Evolutionary conservation across 2,329 filamentous ascomycete genomes (phyloP).

Genomic region (Fusarium anguioides): DNA sequence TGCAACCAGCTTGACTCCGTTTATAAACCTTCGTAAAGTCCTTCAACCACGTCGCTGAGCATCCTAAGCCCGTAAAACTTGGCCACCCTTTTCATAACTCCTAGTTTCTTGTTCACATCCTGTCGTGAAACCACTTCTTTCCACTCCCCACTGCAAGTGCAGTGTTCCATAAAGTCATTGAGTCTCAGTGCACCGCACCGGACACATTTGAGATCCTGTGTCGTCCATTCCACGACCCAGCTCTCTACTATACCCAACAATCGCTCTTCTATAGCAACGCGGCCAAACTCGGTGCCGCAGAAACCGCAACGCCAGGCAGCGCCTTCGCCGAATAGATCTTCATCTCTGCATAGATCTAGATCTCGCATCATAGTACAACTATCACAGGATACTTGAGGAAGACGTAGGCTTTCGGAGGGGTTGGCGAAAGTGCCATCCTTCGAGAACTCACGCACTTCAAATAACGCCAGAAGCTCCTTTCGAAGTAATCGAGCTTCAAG

Average conservation of each 20-base stretch:
- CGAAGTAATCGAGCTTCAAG: slow-evolving; percentile 88
- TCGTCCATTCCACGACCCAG: slow-evolving; percentile 81
- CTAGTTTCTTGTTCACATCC: slow-evolving; percentile 73
- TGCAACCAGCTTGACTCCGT: slow-evolving; percentile 18
- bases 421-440: slow-evolving; percentile 89
- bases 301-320: slow-evolving; percentile 79
- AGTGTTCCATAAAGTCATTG: slow-evolving; percentile 98
- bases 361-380: slow-evolving; percentile 91
- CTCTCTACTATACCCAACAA: slow-evolving; percentile 82
- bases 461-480: slow-evolving; percentile 87
- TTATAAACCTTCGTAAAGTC: slow-evolving; percentile 63
- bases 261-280: slow-evolving; percentile 84
- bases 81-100: slow-evolving; percentile 79
- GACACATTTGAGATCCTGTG: slow-evolving; percentile 87
- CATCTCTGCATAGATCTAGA: slow-evolving; percentile 91
- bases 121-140: slow-evolving; percentile 74
- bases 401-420: slow-evolving; percentile 78
- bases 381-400: slow-evolving; percentile 84
- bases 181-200: slow-evolving; percentile 78
- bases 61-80: slow-evolving; percentile 84
- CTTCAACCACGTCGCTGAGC: slow-evolving; percentile 79
- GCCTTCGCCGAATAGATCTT: slow-evolving; percentile 70
- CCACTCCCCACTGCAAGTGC: slow-evolving; percentile 91
- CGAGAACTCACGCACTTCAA: slow-evolving; percentile 95
- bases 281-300: slow-evolving; percentile 80